Percentiles rank a stretch among this genome's conserved stretches.
These are phyloP conservation scores for Teunomyces aglyptinius DNA, from an alignment of 805 yeast genomes.

Conservation along the genomic window DNA sequence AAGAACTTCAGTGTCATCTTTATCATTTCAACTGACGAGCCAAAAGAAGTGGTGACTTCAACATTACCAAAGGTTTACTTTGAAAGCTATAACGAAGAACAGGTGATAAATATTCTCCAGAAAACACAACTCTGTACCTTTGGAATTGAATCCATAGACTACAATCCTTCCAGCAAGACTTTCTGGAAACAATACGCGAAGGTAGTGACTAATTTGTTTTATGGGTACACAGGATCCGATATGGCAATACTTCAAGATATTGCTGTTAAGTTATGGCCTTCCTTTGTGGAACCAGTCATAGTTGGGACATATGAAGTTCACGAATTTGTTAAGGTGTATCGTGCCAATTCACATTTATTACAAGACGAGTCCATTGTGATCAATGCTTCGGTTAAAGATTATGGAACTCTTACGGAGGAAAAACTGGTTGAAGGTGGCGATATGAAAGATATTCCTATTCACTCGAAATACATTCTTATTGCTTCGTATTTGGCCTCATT, in stretches of 20 bases:
- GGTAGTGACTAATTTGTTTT: slow-evolving; percentile 45
- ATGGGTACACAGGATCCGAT: slow-evolving; percentile 45
- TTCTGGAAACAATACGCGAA: slow-evolving; percentile 46
- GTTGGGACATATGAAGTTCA: slow-evolving; percentile 17
- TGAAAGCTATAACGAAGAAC: slow-evolving; percentile 32
- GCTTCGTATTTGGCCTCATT: slow-evolving; percentile 85
- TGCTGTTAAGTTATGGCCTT: slow-evolving; percentile 32
- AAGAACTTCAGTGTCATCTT: slow-evolving; percentile 37
- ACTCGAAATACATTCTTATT: slow-evolving; percentile 69
- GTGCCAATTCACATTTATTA: slow-evolving; percentile 28
- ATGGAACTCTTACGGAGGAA: slow-evolving; percentile 22
- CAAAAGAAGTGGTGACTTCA: slow-evolving; percentile 35
- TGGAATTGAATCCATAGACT: slow-evolving; percentile 13
- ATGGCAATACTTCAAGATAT: slow-evolving; percentile 35
- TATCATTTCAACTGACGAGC: slow-evolving; percentile 40
- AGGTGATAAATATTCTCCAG: slow-evolving; percentile 38
- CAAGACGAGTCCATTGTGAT: slow-evolving; percentile 28
- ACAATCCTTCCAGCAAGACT: slow-evolving; percentile 12
- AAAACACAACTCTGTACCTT: slow-evolving; percentile 25
- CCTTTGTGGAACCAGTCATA: slow-evolving; percentile 26
- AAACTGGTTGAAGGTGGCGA: slow-evolving; percentile 13
- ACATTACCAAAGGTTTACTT: slow-evolving; percentile 43
- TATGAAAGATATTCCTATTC: slow-evolving; percentile 50
- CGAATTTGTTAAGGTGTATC: slow-evolving; percentile 36
- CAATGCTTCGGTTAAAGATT: slow-evolving; percentile 30